These are phyloP conservation scores for Monascus ruber DNA, from an alignment of 2,329 filamentous ascomycete species.

Conservation along the genomic window DNA sequence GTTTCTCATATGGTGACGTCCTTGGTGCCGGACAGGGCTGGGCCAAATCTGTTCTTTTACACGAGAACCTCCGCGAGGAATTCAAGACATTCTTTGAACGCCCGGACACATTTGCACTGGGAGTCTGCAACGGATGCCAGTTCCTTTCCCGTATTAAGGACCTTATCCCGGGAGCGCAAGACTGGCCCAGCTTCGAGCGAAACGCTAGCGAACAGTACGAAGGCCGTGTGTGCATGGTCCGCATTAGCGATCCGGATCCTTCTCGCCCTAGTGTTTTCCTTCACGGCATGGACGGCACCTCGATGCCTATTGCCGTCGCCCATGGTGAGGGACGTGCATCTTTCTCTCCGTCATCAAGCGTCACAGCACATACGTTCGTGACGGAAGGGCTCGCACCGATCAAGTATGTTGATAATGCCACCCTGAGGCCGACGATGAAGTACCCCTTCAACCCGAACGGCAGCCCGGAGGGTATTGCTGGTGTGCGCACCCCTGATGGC, in stretches of 20 bases:
- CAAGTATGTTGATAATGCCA: constrained; percentile 75
- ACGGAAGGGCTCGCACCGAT: constrained; percentile 61
- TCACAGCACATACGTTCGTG: constrained; percentile 41
- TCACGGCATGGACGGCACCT: constrained; percentile 72
- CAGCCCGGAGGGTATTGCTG: constrained; percentile 68
- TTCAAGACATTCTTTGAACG: constrained; percentile 80
- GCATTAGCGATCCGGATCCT: constrained; percentile 53
- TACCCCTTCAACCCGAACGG: constrained; percentile 91
- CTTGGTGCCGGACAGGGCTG: constrained; percentile 93
- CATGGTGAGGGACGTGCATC: constrained; percentile 82
- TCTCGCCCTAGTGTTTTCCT: constrained; percentile 66
- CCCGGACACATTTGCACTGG: constrained; percentile 80
- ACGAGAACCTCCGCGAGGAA: constrained; percentile 61
- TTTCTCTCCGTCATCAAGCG: constrained; percentile 45
- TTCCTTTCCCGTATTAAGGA: constrained; percentile 76
- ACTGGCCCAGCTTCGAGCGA: constrained; percentile 78
- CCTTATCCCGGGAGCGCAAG: constrained; percentile 68
- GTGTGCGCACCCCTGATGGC: constrained; percentile 64
- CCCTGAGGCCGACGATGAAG: constrained; percentile 56
- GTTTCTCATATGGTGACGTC: constrained; percentile 89
- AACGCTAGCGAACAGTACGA: constrained; percentile 87
- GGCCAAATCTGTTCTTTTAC: constrained; percentile 85
- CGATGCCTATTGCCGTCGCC: constrained; percentile 74
- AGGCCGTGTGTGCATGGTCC: constrained; percentile 74
- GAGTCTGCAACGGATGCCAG: constrained; percentile 96